A percentile compares a stretch with the other conserved stretches of the same genome.
Conservation (phyloP, 208 protist genomes). For the Eutreptiella sp. region DNA sequence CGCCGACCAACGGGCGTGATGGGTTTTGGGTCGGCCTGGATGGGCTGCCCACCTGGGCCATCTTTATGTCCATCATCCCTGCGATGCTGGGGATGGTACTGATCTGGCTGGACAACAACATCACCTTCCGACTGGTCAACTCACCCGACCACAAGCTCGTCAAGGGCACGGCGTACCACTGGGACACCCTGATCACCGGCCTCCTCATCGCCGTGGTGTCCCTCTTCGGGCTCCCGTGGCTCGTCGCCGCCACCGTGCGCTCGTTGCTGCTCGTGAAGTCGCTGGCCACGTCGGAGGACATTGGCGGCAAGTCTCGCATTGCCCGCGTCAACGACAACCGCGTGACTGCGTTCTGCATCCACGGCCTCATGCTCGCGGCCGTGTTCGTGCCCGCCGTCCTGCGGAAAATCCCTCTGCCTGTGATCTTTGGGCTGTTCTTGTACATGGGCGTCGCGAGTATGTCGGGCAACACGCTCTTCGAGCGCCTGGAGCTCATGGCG, state of each 20-base stretch:
- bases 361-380: conserved; percentile 22
- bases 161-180: conserved; percentile 41
- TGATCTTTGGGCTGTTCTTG: conserved; percentile 33
- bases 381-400: conserved; percentile 12
- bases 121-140: conserved; percentile 37
- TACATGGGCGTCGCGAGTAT: conserved; percentile 37
- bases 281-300: conserved; percentile 7
- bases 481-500: conserved; percentile 24
- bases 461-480: conserved; percentile 30
- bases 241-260: conserved; percentile 46
- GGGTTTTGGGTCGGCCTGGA: neutral
- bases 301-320: neutral
- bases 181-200: conserved; percentile 45
- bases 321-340: conserved; percentile 3
- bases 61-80: conserved; percentile 30
- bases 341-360: conserved; percentile 20
- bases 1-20: too few relatives aligned
- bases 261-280: conserved; percentile 34
- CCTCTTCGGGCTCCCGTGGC: conserved; percentile 37
- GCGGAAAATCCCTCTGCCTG: neutral
- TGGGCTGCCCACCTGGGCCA: neutral
- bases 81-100: conserved; percentile 38
- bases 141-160: conserved; percentile 29
- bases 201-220: conserved; percentile 22
- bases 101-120: conserved; percentile 51